A percentile compares a stretch with the other conserved stretches of the same genome.
Evolutionary conservation across 352 stramenopile species (phyloP).

Genomic region (Albugo laibachii): DNA sequence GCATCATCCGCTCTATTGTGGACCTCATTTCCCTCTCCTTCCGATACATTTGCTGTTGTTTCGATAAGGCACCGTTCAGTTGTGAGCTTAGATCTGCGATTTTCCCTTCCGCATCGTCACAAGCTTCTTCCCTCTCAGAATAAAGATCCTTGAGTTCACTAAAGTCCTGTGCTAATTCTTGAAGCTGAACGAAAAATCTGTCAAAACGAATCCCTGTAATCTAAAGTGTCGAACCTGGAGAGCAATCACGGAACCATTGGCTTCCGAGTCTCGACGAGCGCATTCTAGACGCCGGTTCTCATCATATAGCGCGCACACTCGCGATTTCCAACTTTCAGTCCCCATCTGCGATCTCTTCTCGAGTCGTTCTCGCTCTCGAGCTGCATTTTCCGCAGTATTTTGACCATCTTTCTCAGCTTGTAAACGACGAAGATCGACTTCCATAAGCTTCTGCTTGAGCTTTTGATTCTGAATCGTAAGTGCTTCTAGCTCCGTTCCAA

Average conservation of each 20-base stretch:
- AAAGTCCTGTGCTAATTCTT: neutral
- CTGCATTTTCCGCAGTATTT: neutral
- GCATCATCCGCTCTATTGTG: neutral
- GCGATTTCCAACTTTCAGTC: neutral
- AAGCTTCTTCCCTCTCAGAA: neutral
- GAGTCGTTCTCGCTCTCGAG: neutral
- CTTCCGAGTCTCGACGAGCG: neutral
- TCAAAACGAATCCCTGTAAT: neutral
- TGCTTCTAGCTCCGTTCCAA: neutral
- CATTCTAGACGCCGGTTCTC: neutral
- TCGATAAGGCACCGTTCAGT: neutral
- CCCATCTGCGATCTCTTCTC: neutral
- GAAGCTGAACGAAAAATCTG: neutral
- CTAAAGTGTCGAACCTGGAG: neutral
- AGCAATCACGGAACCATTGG: neutral
- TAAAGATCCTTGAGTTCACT: neutral
- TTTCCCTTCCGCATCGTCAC: neutral
- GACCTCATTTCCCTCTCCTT: neutral
- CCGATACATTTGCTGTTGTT: neutral
- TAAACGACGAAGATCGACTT: neutral
- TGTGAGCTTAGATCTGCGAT: neutral
- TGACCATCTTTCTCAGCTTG: neutral
- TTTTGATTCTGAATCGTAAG: neutral
- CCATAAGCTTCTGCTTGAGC: neutral
- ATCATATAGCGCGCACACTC: neutral